phyloP scores from a whole-genome alignment of 306 rosid genomes.

The Cucumis hystrix region DNA sequence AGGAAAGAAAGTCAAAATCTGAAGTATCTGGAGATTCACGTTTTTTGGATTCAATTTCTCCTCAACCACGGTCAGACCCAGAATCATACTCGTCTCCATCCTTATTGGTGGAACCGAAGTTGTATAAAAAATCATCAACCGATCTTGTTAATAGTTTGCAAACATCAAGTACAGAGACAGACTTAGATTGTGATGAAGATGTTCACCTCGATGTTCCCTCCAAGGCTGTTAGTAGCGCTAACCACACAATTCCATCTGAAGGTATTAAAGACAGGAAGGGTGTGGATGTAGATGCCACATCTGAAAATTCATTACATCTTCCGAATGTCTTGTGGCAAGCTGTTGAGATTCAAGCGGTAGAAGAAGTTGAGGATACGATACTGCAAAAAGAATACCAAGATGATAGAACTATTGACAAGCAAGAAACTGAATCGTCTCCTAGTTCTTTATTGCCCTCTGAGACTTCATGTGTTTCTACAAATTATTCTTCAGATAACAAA shows the following conservation, averaged over 20 bases:
- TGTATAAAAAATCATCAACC: constrained; percentile 18
- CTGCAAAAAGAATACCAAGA: constrained; percentile 21
- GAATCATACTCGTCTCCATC: constrained; percentile 16
- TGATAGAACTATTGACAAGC: constrained; percentile 23
- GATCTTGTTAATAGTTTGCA: constrained; percentile 16
- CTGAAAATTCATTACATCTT: constrained; percentile 17
- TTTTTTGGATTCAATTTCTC: constrained; percentile 22
- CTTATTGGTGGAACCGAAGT: constrained; percentile 14
- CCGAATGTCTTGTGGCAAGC: constrained; percentile 24
- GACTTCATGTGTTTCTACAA: constrained; percentile 6
- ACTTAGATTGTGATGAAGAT: constrained; percentile 22
- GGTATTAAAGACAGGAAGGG: constrained; percentile 20
- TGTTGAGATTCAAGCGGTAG: constrained; percentile 20
- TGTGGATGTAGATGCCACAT: constrained; percentile 20
- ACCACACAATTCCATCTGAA: constrained; percentile 18
- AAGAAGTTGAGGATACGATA: constrained; percentile 16
- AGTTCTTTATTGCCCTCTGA: constrained; percentile 13
- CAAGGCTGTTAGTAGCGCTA: constrained; percentile 20
- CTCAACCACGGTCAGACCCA: constrained; percentile 18
- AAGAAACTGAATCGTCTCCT: constrained; percentile 20
- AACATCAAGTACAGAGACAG: constrained; percentile 19
- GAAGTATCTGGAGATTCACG: constrained; percentile 24
- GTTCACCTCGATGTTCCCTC: constrained; percentile 16
- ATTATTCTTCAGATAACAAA: constrained; percentile 14
- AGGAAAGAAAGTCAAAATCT: constrained; percentile 21